Evolutionary conservation across 2,329 filamentous ascomycete species (phyloP), one percentile per base, ranked within the genome.

Genomic region (Xylaria polymorpha): DNA sequence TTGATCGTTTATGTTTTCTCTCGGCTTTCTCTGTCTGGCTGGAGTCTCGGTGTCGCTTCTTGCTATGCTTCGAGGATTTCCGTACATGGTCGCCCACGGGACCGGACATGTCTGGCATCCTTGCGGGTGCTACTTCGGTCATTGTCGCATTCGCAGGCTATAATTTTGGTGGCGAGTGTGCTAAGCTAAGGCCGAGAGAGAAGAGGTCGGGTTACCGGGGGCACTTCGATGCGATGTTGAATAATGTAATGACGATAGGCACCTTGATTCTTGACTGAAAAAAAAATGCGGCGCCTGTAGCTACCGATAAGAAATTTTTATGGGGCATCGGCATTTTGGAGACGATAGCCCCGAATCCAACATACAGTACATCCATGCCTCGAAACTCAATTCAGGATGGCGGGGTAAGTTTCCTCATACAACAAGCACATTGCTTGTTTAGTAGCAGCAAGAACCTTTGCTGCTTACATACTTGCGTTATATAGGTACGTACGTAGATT

Each of bases 1-100:
- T 86, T 5, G 84, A 83, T 68, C 84, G 85, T 73, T 87, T 86
- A 74, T 84, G 80, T 76, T 83, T 85, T 74, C 82, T 82, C 68
- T 85, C 83, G 43, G 77, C 75, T 56, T 81, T 79, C 48, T 78
- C 79, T 8, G 72, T 66, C 22, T 72, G 74, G 4, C 73, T 74
- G 39, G 69, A 15, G 39, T 78, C 74, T 56, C 74, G 75, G 51
- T 75, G 71, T 67, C 77, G 73, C 69, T 78, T 79, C 65, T 69
- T 72, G 64, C 61, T 73, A 15, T 69, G 72, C 55, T 73, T 78
- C 9, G 68, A 70, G 55, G 68, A 69, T 64, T 71, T 75, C 10
- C 44, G 61, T 12, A 43, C n/a, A 29, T 37, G 50, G 32, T 69
- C 60, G 50, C 71, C 72, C 55, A 63, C 68, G 35, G 71, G 66